Evolutionary conservation across 2,329 filamentous ascomycete genomes (phyloP), one percentile per base, ranked within the genome.

Genomic region (Claviceps sp.): DNA sequence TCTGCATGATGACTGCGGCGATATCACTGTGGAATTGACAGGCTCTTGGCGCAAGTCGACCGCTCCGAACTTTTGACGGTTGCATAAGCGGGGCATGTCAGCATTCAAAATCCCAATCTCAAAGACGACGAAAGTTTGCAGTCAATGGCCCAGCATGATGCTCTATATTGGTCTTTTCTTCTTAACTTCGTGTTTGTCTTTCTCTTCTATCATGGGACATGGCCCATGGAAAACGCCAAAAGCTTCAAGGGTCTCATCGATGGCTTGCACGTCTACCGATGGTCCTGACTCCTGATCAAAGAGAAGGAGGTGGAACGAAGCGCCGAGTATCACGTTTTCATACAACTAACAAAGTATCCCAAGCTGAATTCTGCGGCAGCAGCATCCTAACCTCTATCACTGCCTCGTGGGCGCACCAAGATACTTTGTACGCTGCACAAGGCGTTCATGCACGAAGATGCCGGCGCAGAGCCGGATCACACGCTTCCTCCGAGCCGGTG

Each of bases 261-360:
- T 37, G 52, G 44, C 47, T 48, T 30, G 43, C 50, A 41, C 48
- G n/a, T 47, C 48, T 50, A 44, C 44, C 26, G 42, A 50, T 53
- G 52, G 38, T 48, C 38, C 48, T 38, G 48, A 40, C 2, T 48
- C 38, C 48, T 38, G 48, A 40, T 2, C 37, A 42, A 42, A 38
- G 37, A 48, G 37, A 38, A 43, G 8, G 48, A 50, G 37, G 38
- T 20, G 37, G 48, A 50, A 38, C 22, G n/a, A 40, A 30, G 18
- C 37, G 26, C 38, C 38, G 43, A 45, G 30, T 34, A 45, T 51
- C 50, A 47, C 11, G 34, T 37, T 16, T 26, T 40, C n/a, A 26
- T 44, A 40, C 16, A 47, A 47, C 38, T n/a, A 44, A 47, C 52
- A 47, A 47, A 16, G 22, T n/a, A 43, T 24, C 9, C 48, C 16